Percentiles rank a stretch among this genome's conserved stretches.
phyloP scores from a whole-genome alignment of 2,329 filamentous ascomycete species.

The Alternaria metachromatica region DNA sequence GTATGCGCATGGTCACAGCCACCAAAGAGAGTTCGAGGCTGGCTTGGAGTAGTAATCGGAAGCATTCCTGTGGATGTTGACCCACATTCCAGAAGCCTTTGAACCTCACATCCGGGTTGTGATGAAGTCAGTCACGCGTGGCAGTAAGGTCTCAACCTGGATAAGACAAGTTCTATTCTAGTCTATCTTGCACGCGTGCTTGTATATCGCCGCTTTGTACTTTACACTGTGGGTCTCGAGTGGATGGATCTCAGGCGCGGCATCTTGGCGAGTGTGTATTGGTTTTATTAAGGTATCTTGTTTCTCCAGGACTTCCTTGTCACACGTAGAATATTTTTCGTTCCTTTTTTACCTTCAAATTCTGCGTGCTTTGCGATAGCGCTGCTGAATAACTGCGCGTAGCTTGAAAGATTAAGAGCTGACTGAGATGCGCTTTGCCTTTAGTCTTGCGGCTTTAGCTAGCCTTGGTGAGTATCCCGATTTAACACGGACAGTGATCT shows the following conservation, averaged over 20 bases:
- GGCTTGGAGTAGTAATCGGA: conserved; percentile 31
- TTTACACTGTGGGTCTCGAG: conserved; percentile 28
- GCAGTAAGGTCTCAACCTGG: conserved; percentile 7
- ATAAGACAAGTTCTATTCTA: conserved; percentile 26
- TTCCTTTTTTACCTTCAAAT: too few relatives aligned
- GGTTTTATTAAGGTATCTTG: conserved; percentile 32
- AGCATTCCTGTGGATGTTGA: conserved; percentile 9
- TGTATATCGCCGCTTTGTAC: conserved; percentile 32
- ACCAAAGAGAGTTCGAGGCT: conserved; percentile 6
- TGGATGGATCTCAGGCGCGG: conserved; percentile 23
- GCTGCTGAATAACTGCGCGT: background rate
- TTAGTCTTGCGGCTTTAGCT: conserved; percentile 25
- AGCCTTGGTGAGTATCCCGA: conserved; percentile 22
- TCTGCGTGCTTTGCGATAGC: background rate
- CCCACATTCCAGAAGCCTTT: conserved; percentile 8
- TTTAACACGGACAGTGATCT: background rate
- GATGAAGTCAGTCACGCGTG: conserved; percentile 39
- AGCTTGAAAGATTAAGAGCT: background rate
- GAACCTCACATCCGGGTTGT: conserved; percentile 26
- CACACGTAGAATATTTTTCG: conserved; percentile 3
- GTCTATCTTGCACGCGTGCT: conserved; percentile 33
- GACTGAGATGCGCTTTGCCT: conserved; percentile 30
- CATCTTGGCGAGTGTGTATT: conserved; percentile 32
- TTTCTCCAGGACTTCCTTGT: conserved; percentile 21
- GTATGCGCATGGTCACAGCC: conserved; percentile 20